Percentiles rank a stretch among this genome's conserved stretches.
These are phyloP conservation scores for Nakazawaea ernobii DNA, from an alignment of 805 yeast genomes.

Conservation along the genomic window DNA sequence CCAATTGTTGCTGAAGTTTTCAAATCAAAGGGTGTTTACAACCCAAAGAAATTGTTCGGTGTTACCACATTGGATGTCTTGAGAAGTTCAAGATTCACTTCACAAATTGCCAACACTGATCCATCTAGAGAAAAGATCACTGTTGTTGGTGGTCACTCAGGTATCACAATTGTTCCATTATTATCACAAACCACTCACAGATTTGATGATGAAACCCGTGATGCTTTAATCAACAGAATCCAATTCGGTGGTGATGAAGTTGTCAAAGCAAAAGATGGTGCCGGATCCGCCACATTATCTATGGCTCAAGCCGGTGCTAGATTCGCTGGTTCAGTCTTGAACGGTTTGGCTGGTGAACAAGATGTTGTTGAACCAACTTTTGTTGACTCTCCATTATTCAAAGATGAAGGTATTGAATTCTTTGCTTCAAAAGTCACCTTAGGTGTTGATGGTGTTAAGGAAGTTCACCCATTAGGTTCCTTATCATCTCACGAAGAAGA, in stretches of 20 bases:
- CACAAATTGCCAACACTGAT: slow-evolving; percentile 62
- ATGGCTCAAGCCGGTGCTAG: slow-evolving; percentile 85
- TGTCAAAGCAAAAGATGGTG: slow-evolving; percentile 79
- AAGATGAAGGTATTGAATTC: slow-evolving; percentile 89
- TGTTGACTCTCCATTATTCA: slow-evolving; percentile 74
- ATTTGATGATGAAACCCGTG: slow-evolving; percentile 52
- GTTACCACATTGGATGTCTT: slow-evolving; percentile 92
- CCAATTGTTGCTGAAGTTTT: slow-evolving; percentile 94
- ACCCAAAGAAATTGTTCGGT: slow-evolving; percentile 90
- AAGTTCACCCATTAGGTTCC: slow-evolving; percentile 73
- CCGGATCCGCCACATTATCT: slow-evolving; percentile 79
- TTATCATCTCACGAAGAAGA: slow-evolving; percentile 76
- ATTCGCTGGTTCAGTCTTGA: slow-evolving; percentile 62
- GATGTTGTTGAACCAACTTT: slow-evolving; percentile 48
- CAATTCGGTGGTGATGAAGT: slow-evolving; percentile 93
- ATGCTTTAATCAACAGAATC: slow-evolving; percentile 75
- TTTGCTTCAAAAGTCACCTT: slow-evolving; percentile 93
- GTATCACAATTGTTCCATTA: slow-evolving; percentile 92
- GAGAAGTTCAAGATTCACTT: slow-evolving; percentile 82
- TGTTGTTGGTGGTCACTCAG: slow-evolving; percentile 97
- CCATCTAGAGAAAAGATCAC: slow-evolving; percentile 74
- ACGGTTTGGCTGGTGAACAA: slow-evolving; percentile 42
- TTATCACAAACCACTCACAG: slow-evolving; percentile 78
- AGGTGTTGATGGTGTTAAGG: slow-evolving; percentile 85
- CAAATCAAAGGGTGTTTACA: slow-evolving; percentile 79